Percentiles rank a stretch among this genome's conserved stretches.
Evolutionary conservation across 148 eudicot species (phyloP).

Genomic region (Vaccinium vitisidaea): DNA sequence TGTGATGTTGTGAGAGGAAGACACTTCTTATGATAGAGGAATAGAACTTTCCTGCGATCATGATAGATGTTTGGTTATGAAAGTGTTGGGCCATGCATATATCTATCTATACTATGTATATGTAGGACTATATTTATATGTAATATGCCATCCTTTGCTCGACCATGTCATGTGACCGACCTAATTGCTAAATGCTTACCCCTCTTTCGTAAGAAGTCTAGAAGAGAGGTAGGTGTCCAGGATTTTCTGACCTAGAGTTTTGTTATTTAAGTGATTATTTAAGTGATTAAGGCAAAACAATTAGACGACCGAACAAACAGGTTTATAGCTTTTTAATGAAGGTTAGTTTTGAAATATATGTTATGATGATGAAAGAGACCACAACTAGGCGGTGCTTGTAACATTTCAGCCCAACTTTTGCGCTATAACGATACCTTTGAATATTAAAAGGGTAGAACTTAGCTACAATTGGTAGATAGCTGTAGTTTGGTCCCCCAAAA

Average conservation of each 20-base stretch:
- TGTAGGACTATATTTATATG: background rate
- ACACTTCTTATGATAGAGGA: background rate
- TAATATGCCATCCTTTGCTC: background rate
- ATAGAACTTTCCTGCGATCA: background rate
- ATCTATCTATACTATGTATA: background rate
- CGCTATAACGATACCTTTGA: background rate
- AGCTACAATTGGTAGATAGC: background rate
- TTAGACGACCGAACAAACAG: too few species aligned
- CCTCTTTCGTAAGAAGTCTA: background rate
- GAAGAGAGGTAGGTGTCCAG: background rate
- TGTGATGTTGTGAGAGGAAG: background rate
- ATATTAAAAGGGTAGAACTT: background rate
- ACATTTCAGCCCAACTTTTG: background rate
- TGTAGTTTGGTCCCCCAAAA: background rate
- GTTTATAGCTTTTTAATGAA: background rate
- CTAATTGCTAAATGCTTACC: background rate
- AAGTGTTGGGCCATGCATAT: constrained; percentile 2
- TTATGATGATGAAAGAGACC: background rate
- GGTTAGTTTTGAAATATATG: background rate
- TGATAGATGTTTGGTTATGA: constrained; percentile 1
- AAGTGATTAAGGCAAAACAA: too few species aligned
- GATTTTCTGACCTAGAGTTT: background rate
- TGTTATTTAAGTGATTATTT: background rate
- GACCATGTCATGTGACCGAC: background rate
- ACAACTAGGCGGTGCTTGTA: background rate